These are phyloP conservation scores for Xerocomus cyaneibrunnescens DNA, from an alignment of 1,284 basidiomycete species.

Conservation along the genomic window DNA sequence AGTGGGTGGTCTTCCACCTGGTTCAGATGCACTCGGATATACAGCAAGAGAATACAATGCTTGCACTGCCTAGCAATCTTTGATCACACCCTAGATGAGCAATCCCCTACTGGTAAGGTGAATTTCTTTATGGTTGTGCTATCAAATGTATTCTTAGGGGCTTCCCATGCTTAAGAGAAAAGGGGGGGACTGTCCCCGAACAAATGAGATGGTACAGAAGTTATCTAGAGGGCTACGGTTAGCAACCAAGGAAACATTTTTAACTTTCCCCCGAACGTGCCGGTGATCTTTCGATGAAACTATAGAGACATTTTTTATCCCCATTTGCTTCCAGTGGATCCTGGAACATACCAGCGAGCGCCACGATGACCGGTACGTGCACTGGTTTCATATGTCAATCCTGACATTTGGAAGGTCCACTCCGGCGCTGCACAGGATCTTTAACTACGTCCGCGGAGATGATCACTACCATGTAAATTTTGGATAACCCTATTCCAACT, in stretches of 20 bases:
- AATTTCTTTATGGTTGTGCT: neutral
- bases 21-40: neutral
- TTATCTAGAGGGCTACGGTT: neutral
- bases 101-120: neutral
- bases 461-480: neutral
- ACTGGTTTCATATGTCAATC: neutral
- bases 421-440: neutral
- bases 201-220: neutral
- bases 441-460: neutral
- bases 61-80: too few relatives aligned
- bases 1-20: neutral
- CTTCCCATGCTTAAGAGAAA: neutral
- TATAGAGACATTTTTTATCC: neutral
- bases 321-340: neutral
- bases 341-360: neutral
- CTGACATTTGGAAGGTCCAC: neutral
- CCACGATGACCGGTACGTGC: neutral
- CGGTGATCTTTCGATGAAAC: neutral
- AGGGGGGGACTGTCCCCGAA: neutral
- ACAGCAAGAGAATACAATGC: neutral
- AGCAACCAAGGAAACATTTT: neutral
- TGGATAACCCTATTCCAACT: too few relatives aligned
- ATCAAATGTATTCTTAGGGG: neutral
- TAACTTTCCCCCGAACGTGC: neutral
- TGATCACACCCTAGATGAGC: neutral